Conservation (phyloP, 805 yeast species). For the Ogataea saltuana region DNA sequence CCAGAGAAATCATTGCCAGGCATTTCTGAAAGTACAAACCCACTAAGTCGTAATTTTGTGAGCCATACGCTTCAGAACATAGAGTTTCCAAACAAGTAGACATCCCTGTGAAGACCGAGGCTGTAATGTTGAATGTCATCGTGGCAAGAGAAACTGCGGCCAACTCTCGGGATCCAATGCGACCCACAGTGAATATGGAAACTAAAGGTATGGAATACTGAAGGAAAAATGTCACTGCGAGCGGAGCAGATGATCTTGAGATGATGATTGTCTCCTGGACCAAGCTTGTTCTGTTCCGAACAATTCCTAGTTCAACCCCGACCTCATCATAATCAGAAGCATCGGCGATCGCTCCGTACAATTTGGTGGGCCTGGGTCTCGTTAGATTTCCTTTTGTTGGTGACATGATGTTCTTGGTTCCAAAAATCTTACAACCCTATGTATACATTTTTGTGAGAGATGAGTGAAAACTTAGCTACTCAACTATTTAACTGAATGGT, state of each 20-base stretch:
- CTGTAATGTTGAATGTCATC: constrained; percentile 72
- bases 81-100: constrained; percentile 69
- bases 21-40: constrained; percentile 54
- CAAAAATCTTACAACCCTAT: too few relatives aligned
- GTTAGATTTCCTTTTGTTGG: too few relatives aligned
- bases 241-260: constrained; percentile 45
- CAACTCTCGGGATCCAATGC: constrained; percentile 59
- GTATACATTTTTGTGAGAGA: too few relatives aligned
- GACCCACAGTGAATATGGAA: constrained; percentile 69
- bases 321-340: not conserved
- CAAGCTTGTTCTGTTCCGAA: too few relatives aligned
- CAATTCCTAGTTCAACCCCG: too few relatives aligned
- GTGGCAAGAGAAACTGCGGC: constrained; percentile 70
- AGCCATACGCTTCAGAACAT: constrained; percentile 70
- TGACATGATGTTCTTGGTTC: too few relatives aligned
- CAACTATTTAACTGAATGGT: too few relatives aligned
- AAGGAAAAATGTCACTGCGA: constrained; percentile 59
- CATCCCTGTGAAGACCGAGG: constrained; percentile 67
- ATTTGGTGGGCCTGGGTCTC: too few relatives aligned
- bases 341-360: not conserved
- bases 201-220: constrained; percentile 70
- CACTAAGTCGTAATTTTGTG: constrained; percentile 27
- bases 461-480: too few relatives aligned
- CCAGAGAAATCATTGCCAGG: constrained; percentile 45
- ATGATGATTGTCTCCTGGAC: not conserved